A percentile compares a stretch with the other conserved stretches of the same genome.
These are phyloP conservation scores for Vachellia pachyceras DNA, from an alignment of 306 rosid species.

Conservation along the genomic window DNA sequence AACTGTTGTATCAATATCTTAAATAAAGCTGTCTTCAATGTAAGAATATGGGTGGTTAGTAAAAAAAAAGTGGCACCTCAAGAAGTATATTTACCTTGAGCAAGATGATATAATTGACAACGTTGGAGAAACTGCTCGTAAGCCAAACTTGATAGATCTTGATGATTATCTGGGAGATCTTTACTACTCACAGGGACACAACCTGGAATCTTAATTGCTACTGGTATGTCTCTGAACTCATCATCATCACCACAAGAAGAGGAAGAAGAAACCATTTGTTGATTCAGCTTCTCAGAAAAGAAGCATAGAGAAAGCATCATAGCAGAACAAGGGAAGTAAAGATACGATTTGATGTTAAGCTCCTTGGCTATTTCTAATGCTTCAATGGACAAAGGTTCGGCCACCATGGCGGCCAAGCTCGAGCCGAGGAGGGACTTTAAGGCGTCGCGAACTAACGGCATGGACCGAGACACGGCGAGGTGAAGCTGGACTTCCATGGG, in stretches of 20 bases:
- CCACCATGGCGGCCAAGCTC: background rate
- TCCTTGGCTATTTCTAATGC: slow-evolving; percentile 7
- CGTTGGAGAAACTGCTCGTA: background rate
- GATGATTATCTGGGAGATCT: slow-evolving; percentile 22
- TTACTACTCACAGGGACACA: slow-evolving; percentile 10
- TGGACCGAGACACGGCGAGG: slow-evolving; percentile 12
- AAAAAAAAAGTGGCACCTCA: no score
- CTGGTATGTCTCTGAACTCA: slow-evolving; percentile 10
- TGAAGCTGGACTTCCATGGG: background rate
- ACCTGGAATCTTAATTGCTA: slow-evolving; percentile 22
- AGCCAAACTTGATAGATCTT: slow-evolving; percentile 11
- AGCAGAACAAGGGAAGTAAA: slow-evolving; percentile 20
- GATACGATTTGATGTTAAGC: background rate
- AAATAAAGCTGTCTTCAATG: no score
- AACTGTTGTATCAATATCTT: no score
- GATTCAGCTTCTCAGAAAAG: slow-evolving; percentile 4
- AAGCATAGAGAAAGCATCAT: background rate
- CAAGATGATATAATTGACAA: background rate
- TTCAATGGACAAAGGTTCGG: background rate
- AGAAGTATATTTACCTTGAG: background rate
- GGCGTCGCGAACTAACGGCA: background rate
- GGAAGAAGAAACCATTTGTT: background rate
- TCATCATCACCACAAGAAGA: no score
- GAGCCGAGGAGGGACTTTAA: background rate
- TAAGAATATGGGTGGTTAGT: no score